Conservation (phyloP, 768 basidiomycete genomes). For the Panaeolus cyanescens region DNA sequence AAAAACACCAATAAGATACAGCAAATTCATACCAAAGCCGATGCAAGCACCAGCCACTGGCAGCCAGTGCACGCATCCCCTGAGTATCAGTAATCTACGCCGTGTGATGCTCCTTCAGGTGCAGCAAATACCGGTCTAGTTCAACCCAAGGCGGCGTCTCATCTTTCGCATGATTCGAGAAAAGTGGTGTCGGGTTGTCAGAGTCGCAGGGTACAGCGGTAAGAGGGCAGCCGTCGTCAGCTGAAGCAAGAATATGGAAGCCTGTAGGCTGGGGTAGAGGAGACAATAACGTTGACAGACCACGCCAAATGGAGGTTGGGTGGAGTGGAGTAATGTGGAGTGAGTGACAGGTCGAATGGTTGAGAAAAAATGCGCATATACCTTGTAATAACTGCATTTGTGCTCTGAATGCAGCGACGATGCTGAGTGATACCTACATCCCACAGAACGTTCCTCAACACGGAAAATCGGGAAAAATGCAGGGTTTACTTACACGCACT, state of each 20-base stretch:
- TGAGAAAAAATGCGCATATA: too few species aligned
- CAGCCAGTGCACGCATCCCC: too few species aligned
- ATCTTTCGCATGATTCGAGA: slow-evolving; percentile 13
- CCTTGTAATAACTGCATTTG: not conserved
- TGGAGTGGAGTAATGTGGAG: too few species aligned
- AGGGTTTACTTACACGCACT: not conserved
- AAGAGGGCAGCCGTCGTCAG: slow-evolving; percentile 9
- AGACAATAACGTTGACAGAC: too few species aligned
- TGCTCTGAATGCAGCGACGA: not conserved
- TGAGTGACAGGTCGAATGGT: too few species aligned
- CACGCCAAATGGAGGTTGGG: too few species aligned
- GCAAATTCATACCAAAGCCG: too few species aligned
- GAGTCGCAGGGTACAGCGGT: slow-evolving; percentile 8
- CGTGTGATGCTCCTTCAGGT: slow-evolving; percentile 17
- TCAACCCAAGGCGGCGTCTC: slow-evolving; percentile 19
- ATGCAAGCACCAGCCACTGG: too few species aligned
- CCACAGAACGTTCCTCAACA: too few species aligned
- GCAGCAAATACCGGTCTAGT: slow-evolving; percentile 12
- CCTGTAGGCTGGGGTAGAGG: slow-evolving; percentile 16
- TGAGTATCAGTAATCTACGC: too few species aligned
- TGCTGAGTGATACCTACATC: not conserved
- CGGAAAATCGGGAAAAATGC: not conserved
- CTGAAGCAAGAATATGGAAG: not conserved
- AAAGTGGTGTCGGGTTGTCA: not conserved
- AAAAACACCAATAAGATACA: too few species aligned